Evolutionary conservation across 73 alveolate species (phyloP).

Genomic region (Stentor coeruleus): DNA sequence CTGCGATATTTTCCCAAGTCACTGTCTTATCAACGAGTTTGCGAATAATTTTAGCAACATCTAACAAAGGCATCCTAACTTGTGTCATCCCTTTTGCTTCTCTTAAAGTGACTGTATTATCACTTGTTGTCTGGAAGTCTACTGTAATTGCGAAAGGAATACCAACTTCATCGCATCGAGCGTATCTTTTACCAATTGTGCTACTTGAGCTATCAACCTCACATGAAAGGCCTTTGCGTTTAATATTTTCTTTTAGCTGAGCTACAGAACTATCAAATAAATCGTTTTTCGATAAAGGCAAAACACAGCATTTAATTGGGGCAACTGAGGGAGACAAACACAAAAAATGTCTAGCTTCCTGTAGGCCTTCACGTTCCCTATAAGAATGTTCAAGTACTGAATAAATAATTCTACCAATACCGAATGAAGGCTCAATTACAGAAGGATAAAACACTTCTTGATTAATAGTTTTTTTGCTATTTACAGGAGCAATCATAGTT

Average conservation of each 20-base stretch:
- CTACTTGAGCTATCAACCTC: conserved; percentile 89
- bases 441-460: conserved; percentile 94
- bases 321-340: conserved; percentile 88
- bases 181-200: conserved; percentile 96
- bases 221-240: conserved; percentile 84
- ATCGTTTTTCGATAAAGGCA: conserved; percentile 80
- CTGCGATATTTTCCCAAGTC: conserved; percentile 17
- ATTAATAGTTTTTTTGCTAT: conserved; percentile 67
- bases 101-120: conserved; percentile 90
- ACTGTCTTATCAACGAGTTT: background rate
- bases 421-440: conserved; percentile 98
- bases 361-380: conserved; percentile 74
- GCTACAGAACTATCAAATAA: conserved; percentile 60
- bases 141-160: conserved; percentile 98
- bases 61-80: conserved; percentile 75
- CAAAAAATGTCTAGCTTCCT: conserved; percentile 83
- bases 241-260: conserved; percentile 63
- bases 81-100: conserved; percentile 87
- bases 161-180: conserved; percentile 99
- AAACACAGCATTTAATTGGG: conserved; percentile 89
- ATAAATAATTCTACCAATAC: conserved; percentile 93
- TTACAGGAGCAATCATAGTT: conserved; percentile 69
- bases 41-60: conserved; percentile 52
- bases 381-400: conserved; percentile 95
- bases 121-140: conserved; percentile 84